A percentile compares a stretch with the other conserved stretches of the same genome.
Evolutionary conservation across 2,329 filamentous ascomycete species (phyloP).

Genomic region (Sphaerulina populicola): DNA sequence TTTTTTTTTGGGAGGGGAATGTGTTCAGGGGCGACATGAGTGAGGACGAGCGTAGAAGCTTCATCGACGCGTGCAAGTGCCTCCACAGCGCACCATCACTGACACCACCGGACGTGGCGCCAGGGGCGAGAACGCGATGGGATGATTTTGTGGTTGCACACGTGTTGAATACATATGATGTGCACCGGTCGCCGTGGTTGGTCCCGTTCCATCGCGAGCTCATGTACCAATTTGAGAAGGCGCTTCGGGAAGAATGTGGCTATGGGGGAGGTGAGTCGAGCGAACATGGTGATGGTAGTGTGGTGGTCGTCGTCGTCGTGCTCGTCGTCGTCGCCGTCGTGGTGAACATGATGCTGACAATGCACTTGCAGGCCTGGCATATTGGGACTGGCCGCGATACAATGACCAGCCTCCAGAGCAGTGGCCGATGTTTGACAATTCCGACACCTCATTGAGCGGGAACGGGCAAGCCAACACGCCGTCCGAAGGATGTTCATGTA

Average conservation of each 20-base stretch:
- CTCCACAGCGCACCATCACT: constrained; percentile 11
- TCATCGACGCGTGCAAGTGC: constrained; percentile 18
- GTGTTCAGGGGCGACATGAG: constrained; percentile 20
- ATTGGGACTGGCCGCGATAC: constrained; percentile 11
- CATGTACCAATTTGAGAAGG: constrained; percentile 37
- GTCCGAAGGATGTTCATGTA: constrained; percentile 45
- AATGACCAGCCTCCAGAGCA: constrained; percentile 35
- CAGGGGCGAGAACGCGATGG: constrained; percentile 25
- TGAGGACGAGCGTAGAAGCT: constrained; percentile 14
- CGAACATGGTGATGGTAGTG: too few species aligned
- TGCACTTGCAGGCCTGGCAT: constrained; percentile 1
- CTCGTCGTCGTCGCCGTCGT: too few species aligned
- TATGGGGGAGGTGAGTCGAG: constrained; percentile 34
- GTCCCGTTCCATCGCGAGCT: constrained; percentile 37
- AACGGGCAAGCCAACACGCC: constrained; percentile 38
- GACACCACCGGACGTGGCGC: constrained; percentile 13
- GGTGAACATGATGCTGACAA: neutral
- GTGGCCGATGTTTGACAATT: constrained; percentile 36
- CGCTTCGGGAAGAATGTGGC: constrained; percentile 36
- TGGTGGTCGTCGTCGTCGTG: too few species aligned
- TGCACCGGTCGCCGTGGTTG: constrained; percentile 26
- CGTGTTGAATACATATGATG: constrained; percentile 25
- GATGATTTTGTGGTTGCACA: constrained; percentile 29
- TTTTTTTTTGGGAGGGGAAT: neutral
- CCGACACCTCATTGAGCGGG: constrained; percentile 39